phyloP scores from a whole-genome alignment of 2,329 filamentous ascomycete genomes.

The Paecilomyces niveus region DNA sequence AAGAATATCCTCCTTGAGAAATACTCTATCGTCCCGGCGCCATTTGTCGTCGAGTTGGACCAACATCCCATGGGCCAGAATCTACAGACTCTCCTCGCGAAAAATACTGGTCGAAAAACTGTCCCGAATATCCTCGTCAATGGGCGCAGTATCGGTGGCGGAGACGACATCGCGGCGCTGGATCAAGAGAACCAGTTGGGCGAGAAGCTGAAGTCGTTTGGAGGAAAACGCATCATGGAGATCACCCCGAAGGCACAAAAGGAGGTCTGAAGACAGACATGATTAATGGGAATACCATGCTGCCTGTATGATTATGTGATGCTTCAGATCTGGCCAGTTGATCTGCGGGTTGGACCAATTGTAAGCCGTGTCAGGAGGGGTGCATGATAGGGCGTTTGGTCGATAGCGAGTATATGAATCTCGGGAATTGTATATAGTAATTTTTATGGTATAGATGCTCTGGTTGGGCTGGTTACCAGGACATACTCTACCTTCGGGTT shows the following conservation, averaged over 20 bases:
- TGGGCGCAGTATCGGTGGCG: conserved; percentile 80
- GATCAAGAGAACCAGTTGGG: conserved; percentile 60
- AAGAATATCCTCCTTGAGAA: conserved; percentile 78
- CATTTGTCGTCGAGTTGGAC: conserved; percentile 87
- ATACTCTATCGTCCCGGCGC: conserved; percentile 74
- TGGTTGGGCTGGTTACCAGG: not conserved
- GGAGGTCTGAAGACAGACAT: conserved; percentile 1
- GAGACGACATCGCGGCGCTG: conserved; percentile 74
- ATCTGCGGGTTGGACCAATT: not conserved
- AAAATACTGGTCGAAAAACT: conserved; percentile 71
- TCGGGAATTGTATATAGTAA: not conserved
- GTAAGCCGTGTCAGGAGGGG: not conserved
- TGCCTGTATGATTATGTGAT: not conserved
- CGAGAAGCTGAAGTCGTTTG: conserved; percentile 65
- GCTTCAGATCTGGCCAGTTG: not conserved
- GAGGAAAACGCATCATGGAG: conserved; percentile 56
- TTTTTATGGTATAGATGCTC: not conserved
- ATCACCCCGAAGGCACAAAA: conserved; percentile 16
- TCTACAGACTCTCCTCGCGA: conserved; percentile 64
- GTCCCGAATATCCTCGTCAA: conserved; percentile 90
- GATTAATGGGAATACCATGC: conserved; percentile 1
- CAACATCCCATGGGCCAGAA: conserved; percentile 64
- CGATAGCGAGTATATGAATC: not conserved
- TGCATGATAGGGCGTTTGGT: conserved; percentile 1
- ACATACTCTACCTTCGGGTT: not conserved